phyloP scores from a whole-genome alignment of 2,329 filamentous ascomycete genomes.

The Tolypocladium cylindrosporum region DNA sequence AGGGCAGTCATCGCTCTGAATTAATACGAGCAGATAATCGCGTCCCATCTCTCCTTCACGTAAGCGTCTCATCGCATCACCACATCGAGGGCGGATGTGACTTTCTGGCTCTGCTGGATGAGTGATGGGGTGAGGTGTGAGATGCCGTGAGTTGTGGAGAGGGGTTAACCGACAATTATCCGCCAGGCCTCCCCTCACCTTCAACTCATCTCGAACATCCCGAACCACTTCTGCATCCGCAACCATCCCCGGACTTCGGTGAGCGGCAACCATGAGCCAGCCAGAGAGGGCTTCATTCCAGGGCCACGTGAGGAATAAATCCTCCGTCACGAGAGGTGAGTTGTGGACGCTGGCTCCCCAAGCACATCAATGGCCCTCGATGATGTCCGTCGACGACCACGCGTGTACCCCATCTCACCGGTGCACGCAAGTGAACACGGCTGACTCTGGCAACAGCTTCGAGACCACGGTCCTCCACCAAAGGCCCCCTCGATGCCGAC shows the following conservation, averaged over 20 bases:
- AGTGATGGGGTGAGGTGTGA: neutral
- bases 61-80: neutral
- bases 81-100: neutral
- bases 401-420: neutral
- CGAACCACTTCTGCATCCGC: neutral
- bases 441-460: conserved; percentile 3
- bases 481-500: conserved; percentile 6
- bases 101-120: neutral
- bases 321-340: conserved; percentile 6
- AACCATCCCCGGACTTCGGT: neutral
- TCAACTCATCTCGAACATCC: neutral
- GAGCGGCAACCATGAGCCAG: conserved; percentile 1
- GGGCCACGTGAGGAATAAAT: conserved; percentile 4
- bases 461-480: conserved; percentile 6
- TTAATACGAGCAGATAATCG: no score
- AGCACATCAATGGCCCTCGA: neutral
- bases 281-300: neutral
- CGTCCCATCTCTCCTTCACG: neutral
- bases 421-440: neutral
- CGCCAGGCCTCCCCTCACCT: neutral
- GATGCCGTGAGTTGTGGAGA: neutral
- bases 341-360: neutral
- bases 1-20: neutral
- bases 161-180: neutral
- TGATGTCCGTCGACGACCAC: neutral